Evolutionary conservation across 108 stramenopile species (phyloP).

Genomic region (Craspedostauros australis): DNA sequence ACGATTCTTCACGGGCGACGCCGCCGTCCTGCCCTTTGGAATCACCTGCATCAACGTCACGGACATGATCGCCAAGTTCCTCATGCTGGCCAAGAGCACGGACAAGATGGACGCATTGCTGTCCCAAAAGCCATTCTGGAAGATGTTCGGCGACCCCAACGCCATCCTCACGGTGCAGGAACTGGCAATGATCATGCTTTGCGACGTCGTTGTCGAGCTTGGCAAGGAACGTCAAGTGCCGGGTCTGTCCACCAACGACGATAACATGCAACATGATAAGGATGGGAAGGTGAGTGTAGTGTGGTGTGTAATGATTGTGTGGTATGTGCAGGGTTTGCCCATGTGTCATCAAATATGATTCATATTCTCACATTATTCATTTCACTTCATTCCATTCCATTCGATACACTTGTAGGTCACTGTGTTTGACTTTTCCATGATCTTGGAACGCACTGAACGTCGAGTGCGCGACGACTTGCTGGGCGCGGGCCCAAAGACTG

Average conservation of each 20-base stretch:
- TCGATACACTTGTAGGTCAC: slow-evolving; percentile 38
- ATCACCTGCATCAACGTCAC: slow-evolving; percentile 85
- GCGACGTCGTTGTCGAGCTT: slow-evolving; percentile 73
- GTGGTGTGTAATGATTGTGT: slow-evolving; percentile 2
- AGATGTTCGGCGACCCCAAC: slow-evolving; percentile 84
- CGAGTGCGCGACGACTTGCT: slow-evolving; percentile 76
- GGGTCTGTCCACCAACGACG: slow-evolving; percentile 13
- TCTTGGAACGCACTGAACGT: slow-evolving; percentile 68
- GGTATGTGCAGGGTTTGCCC: neutral
- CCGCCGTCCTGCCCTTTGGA: slow-evolving; percentile 76
- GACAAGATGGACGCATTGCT: slow-evolving; percentile 85
- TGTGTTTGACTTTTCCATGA: slow-evolving; percentile 83
- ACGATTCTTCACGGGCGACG: slow-evolving; percentile 47
- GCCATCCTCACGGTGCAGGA: slow-evolving; percentile 76
- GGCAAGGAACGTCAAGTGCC: slow-evolving; percentile 23
- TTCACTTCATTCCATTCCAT: neutral
- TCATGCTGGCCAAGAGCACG: slow-evolving; percentile 67
- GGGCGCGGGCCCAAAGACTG: slow-evolving; percentile 69
- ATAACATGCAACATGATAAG: slow-evolving; percentile 16
- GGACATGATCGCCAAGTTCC: slow-evolving; percentile 85
- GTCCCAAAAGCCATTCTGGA: slow-evolving; percentile 84
- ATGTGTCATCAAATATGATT: neutral
- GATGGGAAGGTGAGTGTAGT: slow-evolving; percentile 13
- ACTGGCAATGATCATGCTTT: slow-evolving; percentile 63
- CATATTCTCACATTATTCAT: neutral